Conservation (phyloP, 208 protist genomes). For the Trypanosoma congolense region DNA sequence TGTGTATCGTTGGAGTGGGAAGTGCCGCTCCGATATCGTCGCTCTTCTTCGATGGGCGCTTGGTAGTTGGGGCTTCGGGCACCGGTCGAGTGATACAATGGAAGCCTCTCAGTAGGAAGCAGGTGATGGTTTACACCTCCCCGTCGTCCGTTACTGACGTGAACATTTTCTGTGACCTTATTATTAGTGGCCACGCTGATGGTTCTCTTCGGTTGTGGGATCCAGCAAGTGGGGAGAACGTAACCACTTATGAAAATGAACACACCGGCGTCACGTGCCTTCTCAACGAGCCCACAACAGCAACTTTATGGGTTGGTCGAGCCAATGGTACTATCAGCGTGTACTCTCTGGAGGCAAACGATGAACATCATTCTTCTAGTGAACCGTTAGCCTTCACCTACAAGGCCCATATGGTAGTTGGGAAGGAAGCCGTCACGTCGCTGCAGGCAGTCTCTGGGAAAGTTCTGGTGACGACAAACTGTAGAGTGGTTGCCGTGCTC, state of each 20-base stretch:
- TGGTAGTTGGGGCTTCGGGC: slow-evolving; percentile 39
- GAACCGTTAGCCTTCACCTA: slow-evolving; percentile 3
- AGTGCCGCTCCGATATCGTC: slow-evolving; percentile 28
- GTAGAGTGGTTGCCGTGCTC: slow-evolving; percentile 39
- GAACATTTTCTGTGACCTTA: slow-evolving; percentile 37
- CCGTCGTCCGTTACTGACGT: slow-evolving; percentile 48
- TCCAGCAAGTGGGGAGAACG: slow-evolving; percentile 19
- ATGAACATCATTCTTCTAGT: background rate
- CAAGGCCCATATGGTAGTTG: slow-evolving; percentile 7
- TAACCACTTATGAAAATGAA: slow-evolving; percentile 32
- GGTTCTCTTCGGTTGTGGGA: slow-evolving; percentile 66
- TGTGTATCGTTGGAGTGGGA: slow-evolving; percentile 33
- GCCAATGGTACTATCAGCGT: slow-evolving; percentile 57
- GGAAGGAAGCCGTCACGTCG: slow-evolving; percentile 39
- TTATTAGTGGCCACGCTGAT: slow-evolving; percentile 46
- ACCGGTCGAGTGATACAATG: slow-evolving; percentile 44
- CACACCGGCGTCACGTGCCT: slow-evolving; percentile 39
- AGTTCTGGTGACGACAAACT: slow-evolving; percentile 51
- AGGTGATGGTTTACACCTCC: slow-evolving; percentile 32
- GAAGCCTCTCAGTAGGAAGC: slow-evolving; percentile 35
- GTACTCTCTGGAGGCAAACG: slow-evolving; percentile 27
- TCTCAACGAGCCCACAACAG: slow-evolving; percentile 45
- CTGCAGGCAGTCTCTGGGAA: slow-evolving; percentile 54
- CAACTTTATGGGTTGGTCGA: slow-evolving; percentile 60
- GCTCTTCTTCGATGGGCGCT: slow-evolving; percentile 54